Evolutionary conservation across 352 stramenopile species (phyloP).

Genomic region (Globisporangium radiosum): DNA sequence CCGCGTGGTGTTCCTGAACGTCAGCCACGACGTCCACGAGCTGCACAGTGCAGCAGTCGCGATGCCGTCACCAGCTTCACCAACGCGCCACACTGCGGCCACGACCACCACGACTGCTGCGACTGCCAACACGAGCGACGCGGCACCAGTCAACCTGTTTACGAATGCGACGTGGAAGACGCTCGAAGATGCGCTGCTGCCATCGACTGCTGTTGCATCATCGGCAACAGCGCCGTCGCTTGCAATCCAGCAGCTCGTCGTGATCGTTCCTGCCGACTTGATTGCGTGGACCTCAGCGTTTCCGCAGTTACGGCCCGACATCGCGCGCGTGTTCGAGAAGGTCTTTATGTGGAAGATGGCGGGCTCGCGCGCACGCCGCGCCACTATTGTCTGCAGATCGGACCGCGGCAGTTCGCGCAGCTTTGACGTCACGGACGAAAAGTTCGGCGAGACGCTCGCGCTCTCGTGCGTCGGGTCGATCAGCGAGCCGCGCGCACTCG

Average conservation of each 20-base stretch:
- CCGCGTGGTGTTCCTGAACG: conserved; percentile 46
- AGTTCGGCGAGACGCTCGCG: conserved; percentile 38
- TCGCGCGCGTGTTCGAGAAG: conserved; percentile 55
- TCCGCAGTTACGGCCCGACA: conserved; percentile 30
- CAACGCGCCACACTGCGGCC: not conserved
- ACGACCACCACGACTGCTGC: not conserved
- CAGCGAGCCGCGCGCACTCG: conserved; percentile 25
- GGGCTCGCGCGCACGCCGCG: conserved; percentile 21
- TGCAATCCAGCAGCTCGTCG: conserved; percentile 43
- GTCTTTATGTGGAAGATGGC: conserved; percentile 61
- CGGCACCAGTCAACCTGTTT: conserved; percentile 26
- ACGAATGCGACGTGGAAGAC: conserved; percentile 55
- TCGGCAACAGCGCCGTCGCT: conserved; percentile 6
- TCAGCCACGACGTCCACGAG: conserved; percentile 39
- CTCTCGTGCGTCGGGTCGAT: conserved; percentile 55
- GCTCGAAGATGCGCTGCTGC: conserved; percentile 43
- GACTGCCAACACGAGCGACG: not conserved
- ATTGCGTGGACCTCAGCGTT: conserved; percentile 27
- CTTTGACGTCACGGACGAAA: conserved; percentile 55
- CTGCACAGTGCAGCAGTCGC: conserved; percentile 13
- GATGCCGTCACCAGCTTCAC: not conserved
- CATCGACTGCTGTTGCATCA: not conserved
- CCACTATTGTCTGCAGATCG: conserved; percentile 37
- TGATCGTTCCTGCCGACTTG: conserved; percentile 46
- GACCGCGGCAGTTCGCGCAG: conserved; percentile 29